These are phyloP conservation scores for Astrothelium macrocarpum DNA, from an alignment of 495 filamentous ascomycete species.

Conservation along the genomic window DNA sequence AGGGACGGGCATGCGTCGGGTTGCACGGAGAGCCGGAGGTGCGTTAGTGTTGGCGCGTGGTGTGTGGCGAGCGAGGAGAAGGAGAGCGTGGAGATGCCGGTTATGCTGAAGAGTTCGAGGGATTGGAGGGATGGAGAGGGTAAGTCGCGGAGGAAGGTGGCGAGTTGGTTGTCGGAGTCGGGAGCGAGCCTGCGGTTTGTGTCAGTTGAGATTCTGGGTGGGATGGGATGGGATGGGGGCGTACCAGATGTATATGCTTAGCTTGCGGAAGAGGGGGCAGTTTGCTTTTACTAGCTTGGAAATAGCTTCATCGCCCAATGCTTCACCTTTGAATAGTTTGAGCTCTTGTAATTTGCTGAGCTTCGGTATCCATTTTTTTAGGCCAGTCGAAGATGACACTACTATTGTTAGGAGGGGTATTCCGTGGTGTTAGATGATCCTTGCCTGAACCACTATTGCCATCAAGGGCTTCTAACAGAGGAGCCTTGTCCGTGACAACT, in stretches of 20 bases:
- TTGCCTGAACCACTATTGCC: conserved; percentile 27
- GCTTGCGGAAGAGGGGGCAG: conserved; percentile 51
- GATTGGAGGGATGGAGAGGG: conserved; percentile 47
- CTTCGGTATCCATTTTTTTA: conserved; percentile 39
- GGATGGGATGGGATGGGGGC: conserved; percentile 39
- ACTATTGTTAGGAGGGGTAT: conserved; percentile 10
- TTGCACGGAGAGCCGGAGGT: conserved; percentile 45
- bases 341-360: conserved; percentile 41
- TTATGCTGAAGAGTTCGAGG: conserved; percentile 47
- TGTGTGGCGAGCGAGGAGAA: conserved; percentile 48
- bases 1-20: conserved; percentile 40
- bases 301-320: conserved; percentile 43
- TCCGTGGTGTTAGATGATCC: conserved; percentile 20
- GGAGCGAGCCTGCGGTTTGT: conserved; percentile 34
- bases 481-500: conserved; percentile 43
- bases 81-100: conserved; percentile 43
- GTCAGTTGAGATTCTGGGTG: conserved; percentile 47
- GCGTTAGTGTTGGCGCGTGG: conserved; percentile 48
- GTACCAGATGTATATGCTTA: conserved; percentile 49
- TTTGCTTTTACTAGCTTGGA: conserved; percentile 42
- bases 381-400: conserved; percentile 33
- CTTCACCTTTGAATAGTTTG: conserved; percentile 47
- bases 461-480: conserved; percentile 38
- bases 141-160: conserved; percentile 48
- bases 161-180: conserved; percentile 45